These are phyloP conservation scores for Vinca minor DNA, from an alignment of 257 asterid genomes.

Conservation along the genomic window DNA sequence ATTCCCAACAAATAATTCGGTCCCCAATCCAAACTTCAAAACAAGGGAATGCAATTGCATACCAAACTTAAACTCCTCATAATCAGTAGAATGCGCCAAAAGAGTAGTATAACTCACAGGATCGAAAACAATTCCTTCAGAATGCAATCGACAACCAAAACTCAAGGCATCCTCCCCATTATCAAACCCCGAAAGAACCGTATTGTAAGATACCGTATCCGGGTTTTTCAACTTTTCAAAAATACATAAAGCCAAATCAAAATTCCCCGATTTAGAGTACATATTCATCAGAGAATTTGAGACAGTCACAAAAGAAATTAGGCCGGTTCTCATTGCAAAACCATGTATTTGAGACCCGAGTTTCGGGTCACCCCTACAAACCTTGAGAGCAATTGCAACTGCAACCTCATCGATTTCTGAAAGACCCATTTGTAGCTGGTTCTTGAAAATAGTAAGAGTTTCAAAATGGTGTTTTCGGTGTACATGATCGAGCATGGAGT, in stretches of 20 bases:
- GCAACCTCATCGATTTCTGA: conserved; percentile 54
- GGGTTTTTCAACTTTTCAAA: conserved; percentile 42
- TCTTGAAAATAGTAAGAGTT: conserved; percentile 52
- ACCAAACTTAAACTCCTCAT: conserved; percentile 50
- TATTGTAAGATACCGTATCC: conserved; percentile 76
- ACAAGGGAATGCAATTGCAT: conserved; percentile 51
- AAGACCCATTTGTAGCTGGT: conserved; percentile 41
- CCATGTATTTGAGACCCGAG: conserved; percentile 67
- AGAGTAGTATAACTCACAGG: conserved; percentile 56
- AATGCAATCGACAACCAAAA: conserved; percentile 56
- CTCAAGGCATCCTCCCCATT: conserved; percentile 40
- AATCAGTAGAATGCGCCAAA: conserved; percentile 55
- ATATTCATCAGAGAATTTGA: conserved; percentile 81
- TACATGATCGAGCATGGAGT: conserved; percentile 50
- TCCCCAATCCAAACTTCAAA: conserved; percentile 42
- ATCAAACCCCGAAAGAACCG: conserved; percentile 64
- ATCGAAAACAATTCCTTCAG: conserved; percentile 51
- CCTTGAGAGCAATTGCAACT: conserved; percentile 62
- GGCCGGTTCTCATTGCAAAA: conserved; percentile 43
- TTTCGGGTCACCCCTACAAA: conserved; percentile 38
- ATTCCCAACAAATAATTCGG: conserved; percentile 58
- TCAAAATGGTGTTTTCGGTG: conserved; percentile 36
- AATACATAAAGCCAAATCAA: conserved; percentile 37
- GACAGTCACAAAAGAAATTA: conserved; percentile 32
- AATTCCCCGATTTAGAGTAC: conserved; percentile 53